Evolutionary conservation across 192 early-diverging fungal genomes (phyloP), one percentile per base, ranked within the genome.

Genomic region (Entomortierella parvispora): DNA sequence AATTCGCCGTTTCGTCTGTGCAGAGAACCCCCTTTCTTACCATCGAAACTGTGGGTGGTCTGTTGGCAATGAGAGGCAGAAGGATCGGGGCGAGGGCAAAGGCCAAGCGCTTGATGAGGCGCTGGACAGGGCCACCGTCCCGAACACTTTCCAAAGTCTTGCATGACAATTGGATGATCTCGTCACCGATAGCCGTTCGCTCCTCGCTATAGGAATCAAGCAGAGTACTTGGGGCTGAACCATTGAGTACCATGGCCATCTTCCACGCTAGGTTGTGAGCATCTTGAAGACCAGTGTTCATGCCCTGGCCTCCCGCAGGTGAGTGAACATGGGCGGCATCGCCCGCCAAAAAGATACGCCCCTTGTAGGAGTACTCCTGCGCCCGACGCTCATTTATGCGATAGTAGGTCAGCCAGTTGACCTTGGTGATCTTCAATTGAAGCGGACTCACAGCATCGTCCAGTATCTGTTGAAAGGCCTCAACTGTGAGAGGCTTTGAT

Each of bases 181-280:
- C 15, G 6, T 52, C 55, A 11, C 62, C 71, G 9, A 75, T 43
- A 0, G 62, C 43, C 11, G n/a, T 17, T 14, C 63, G 71, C 51
- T 85, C 83, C 18, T 22, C 42, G 23, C n/a, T 52, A 55, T 82
- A 85, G 0, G 80, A 68, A 22, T 85, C 81, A 6, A 85, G 26
- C 5, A 85, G 33, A 3, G 56, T 26, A 20, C 69, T 69, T 6
- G 69, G 69, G 2, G 70, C 65, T 25, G 47, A 44, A 22, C 63
- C 59, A 0, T 80, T 71, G 11, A 84, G 32, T 6, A 82, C 83
- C 15, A 72, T 42, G 0, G 85, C 76, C 14, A 86, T 56, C 52
- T 84, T 86, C 85, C 85, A 86, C 14, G 79, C 80, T 33, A 86
- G 42, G 28, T 84, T 82, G 17, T 78, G 52, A 12, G 81, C 81